Evolutionary conservation across 208 protist species (phyloP).

Genomic region (Crithidia fasciculata): DNA sequence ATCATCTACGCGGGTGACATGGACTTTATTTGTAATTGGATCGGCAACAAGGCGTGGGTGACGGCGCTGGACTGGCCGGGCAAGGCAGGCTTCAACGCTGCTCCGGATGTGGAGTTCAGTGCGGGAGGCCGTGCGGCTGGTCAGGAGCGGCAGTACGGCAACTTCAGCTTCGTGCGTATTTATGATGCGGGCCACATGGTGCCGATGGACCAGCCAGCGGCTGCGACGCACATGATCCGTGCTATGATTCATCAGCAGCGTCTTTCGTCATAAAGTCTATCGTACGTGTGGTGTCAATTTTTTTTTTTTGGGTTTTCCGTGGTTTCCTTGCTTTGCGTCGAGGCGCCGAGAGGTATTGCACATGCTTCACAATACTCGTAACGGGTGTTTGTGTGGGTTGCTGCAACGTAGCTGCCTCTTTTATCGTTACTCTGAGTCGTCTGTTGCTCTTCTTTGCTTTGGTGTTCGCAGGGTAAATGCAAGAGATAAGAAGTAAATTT

Average conservation of each 20-base stretch:
- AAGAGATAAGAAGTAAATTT: too few relatives aligned
- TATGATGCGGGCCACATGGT: constrained; percentile 90
- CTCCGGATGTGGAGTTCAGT: constrained; percentile 33
- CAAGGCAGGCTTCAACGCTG: constrained; percentile 53
- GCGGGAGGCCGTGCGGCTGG: constrained; percentile 34
- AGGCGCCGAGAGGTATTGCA: too few relatives aligned
- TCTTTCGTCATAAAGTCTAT: neutral
- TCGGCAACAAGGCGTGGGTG: constrained; percentile 90
- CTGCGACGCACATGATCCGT: constrained; percentile 51
- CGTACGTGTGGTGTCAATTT: too few relatives aligned
- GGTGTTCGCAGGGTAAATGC: too few relatives aligned
- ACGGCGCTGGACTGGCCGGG: constrained; percentile 70
- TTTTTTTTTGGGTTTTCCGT: too few relatives aligned
- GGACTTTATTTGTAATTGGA: constrained; percentile 94
- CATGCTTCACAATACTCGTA: too few relatives aligned
- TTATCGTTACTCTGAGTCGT: too few relatives aligned
- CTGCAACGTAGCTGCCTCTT: too few relatives aligned
- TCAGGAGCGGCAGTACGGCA: constrained; percentile 33
- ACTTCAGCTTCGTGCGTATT: constrained; percentile 79
- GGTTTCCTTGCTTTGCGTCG: too few relatives aligned
- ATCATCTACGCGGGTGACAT: constrained; percentile 92
- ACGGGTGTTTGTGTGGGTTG: too few relatives aligned
- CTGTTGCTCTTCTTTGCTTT: too few relatives aligned
- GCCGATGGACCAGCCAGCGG: constrained; percentile 80
- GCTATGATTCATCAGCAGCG: constrained; percentile 45